Base-by-base conservation (phyloP, 1,284 basidiomycete genomes). In the Cutaneotrichosporon sp. region DNA sequence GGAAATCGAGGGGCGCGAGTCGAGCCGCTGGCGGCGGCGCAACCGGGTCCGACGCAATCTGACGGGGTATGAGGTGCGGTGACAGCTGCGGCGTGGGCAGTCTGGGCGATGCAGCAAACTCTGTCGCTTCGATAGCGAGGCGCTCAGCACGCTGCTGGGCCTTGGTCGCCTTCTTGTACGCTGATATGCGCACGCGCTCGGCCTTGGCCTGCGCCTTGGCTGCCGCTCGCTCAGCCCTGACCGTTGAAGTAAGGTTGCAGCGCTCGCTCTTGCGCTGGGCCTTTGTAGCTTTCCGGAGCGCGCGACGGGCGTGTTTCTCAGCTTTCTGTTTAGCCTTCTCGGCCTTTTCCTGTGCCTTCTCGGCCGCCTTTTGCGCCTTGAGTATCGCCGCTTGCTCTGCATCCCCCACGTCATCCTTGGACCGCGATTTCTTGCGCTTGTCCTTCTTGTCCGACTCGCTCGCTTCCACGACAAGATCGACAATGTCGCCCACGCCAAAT, bases 271-370 rank as follows among this genome's bases (percentile, higher is more conserved):
- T 10, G 23, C 44, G 48, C 48, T 54, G 26, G 14, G 40, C 38
- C 34, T 52, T 52, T 8, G 40, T 46, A 4, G 44, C 48, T 30
- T 21, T 33, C 8, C 47, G 43, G 8, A 49, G 47, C 4, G 52
- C 52, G 10, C 30, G 36, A 21, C 47, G 47, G 3, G 52, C 52
- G 38, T 33, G 33, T 51, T 52, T 56, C 39, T 56, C 55, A 3
- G 56, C 56, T 33, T 46, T 48, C 15, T 33, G 36, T 22, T 47
- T 42, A 12, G 30, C 40, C 17, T 50, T 50, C n/a, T 37, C 49
- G 1, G 34, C 49, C 22, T 44, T 50, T 8, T 20, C 18, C 22
- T 37, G 10, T 4, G 35, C 41, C 9, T n/a, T 26, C 5, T 22
- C 41, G 0, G 41, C 39, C 12, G 20, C 21, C 12, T 40, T 39